Evolutionary conservation across 2,329 filamentous ascomycete species (phyloP), one percentile per base, ranked within the genome.

Genomic region (Claviceps humidiphila): DNA sequence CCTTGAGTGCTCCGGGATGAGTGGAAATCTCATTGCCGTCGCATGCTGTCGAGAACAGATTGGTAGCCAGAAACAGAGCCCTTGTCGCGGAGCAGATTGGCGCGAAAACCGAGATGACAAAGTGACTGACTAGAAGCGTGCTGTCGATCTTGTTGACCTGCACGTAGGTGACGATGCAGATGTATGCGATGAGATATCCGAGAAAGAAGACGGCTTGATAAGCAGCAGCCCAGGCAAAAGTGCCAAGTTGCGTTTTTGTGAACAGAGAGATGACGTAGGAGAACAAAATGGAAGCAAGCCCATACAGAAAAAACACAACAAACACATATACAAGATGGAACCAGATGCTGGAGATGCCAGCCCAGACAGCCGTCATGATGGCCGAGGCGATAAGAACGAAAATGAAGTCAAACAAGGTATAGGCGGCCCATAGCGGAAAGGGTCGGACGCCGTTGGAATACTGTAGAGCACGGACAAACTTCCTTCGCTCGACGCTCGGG

Each of bases 361-460:
- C 79, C 66, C 89, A 89, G 22, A 95, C 79, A 26, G 80, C 79
- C 22, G 82, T 80, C 8, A 80, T 75, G 9, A 93, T 60, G 7
- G 81, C 81, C 20, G 83, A 82, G 26, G 82, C 78, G 14, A 64
- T 52, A 14, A 94, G 63, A 1, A 89, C 82, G 52, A 94, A 81
- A 44, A 78, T 64, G 57, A 90, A 89, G 68, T 96, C 90, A 61
- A 95, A 95, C 0, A 74, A 62, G 1, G 85, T 74, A 62, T 96
- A 94, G 1, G 90, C 87, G 5, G 87, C 68, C 90, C 91, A 96
- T 1, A 96, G 72, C 0, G 89, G 88, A 8, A 87, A 72, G 0
- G 87, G 84, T 13, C 87, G 77, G 30, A 95, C 89, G 47, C 90
- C 90, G 62, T 95, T 96, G 51, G 87, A 94, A 68, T 95, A 96